Percentiles rank a stretch among this genome's conserved stretches.
Conservation (phyloP, 2,329 filamentous ascomycete genomes). For the Pseudopithomyces chartarum region DNA sequence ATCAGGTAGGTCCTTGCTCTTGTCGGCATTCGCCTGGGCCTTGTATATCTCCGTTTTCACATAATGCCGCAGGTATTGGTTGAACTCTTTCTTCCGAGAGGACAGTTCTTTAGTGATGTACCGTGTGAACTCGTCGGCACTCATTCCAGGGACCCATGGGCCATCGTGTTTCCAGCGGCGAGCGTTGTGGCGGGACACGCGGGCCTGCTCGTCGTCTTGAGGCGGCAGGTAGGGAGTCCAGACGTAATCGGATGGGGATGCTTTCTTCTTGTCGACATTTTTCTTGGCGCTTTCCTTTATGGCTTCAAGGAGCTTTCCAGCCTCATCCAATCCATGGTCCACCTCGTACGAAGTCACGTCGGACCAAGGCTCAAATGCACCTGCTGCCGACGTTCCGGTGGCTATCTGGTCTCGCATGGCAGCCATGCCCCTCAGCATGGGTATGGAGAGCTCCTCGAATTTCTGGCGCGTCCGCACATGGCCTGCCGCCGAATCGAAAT, state of each 20-base stretch:
- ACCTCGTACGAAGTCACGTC: conserved; percentile 39
- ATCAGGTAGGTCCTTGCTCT: conserved; percentile 11
- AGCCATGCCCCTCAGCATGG: conserved; percentile 58
- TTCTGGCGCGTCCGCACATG: conserved; percentile 81
- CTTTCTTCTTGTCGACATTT: conserved; percentile 6
- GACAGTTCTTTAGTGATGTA: conserved; percentile 55
- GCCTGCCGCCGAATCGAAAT: conserved; percentile 82
- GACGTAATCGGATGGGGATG: conserved; percentile 4
- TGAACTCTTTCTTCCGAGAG: conserved; percentile 39
- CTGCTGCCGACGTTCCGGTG: conserved; percentile 16
- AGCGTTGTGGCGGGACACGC: conserved; percentile 25
- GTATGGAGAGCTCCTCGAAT: conserved; percentile 80
- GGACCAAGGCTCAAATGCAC: conserved; percentile 39
- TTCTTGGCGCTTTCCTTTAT: conserved; percentile 25
- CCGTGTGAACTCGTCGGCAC: conserved; percentile 58
- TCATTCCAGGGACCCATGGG: conserved; percentile 63
- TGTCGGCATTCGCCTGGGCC: conserved; percentile 26
- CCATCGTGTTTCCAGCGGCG: conserved; percentile 62
- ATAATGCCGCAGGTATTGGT: conserved; percentile 32
- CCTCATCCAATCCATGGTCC: conserved; percentile 31
- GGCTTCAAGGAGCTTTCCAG: conserved; percentile 28
- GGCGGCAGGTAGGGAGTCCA: conserved; percentile 25
- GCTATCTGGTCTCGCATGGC: conserved; percentile 25
- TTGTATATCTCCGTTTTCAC: conserved; percentile 42
- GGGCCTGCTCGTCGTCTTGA: conserved; percentile 17